Evolutionary conservation across 1,284 basidiomycete species (phyloP).

Genomic region (Agaricales sp.): DNA sequence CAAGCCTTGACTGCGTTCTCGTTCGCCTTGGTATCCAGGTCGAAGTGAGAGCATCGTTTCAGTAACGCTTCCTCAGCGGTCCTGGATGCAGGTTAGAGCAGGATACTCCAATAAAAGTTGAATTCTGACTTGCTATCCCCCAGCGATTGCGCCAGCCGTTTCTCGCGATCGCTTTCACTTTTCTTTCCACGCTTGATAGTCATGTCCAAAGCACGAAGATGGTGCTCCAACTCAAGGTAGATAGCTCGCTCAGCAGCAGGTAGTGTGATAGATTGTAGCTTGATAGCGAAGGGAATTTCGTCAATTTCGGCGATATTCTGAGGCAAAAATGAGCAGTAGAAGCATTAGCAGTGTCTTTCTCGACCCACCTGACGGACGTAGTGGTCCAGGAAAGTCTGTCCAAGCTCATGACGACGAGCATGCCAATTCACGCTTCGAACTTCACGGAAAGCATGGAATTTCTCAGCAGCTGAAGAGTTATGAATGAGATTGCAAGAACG

Average conservation of each 20-base stretch:
- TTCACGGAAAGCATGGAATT: constrained; percentile 95
- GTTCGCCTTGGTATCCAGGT: constrained; percentile 64
- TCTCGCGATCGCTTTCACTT: constrained; percentile 85
- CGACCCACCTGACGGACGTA: constrained; percentile 76
- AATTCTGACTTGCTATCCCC: constrained; percentile 74
- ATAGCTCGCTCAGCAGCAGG: constrained; percentile 93
- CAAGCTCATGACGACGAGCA: constrained; percentile 72
- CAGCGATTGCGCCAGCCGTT: constrained; percentile 76
- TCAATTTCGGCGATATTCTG: constrained; percentile 96
- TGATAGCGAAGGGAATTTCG: constrained; percentile 76
- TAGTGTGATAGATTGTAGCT: constrained; percentile 60
- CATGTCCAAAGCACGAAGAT: constrained; percentile 83
- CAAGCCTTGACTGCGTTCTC: constrained; percentile 84
- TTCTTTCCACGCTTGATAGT: constrained; percentile 78
- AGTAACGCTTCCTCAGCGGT: constrained; percentile 86
- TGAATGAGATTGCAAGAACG: not conserved
- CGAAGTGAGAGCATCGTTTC: constrained; percentile 91
- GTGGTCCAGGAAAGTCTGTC: constrained; percentile 75
- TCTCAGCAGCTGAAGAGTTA: constrained; percentile 59
- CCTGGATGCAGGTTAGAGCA: constrained; percentile 24
- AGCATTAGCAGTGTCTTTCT: not conserved
- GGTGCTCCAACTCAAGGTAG: constrained; percentile 93
- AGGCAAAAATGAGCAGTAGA: constrained; percentile 6
- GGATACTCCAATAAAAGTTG: constrained; percentile 1
- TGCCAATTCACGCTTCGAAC: constrained; percentile 91